Evolutionary conservation across 805 yeast genomes (phyloP), one percentile per base, ranked within the genome.

Genomic region (Kurtzmaniella cleridarum): DNA sequence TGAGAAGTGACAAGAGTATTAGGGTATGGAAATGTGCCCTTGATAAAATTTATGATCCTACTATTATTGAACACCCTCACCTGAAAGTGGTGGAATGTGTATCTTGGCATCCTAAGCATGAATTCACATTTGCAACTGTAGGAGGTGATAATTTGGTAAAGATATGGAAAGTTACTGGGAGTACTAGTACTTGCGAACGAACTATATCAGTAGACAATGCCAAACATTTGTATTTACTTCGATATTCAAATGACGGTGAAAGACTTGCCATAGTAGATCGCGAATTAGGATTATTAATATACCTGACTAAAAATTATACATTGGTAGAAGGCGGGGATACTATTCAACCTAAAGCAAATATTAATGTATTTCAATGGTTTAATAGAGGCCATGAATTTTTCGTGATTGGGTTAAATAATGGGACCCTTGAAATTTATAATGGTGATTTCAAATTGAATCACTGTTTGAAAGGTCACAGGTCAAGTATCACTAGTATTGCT

Each of bases 21-120:
- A 54, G 74, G 38, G 48, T 72, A 12, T 70, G 75, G 69, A 57
- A 53, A 42, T 55, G 57, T 33, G 31, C 23, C 27, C 47, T 50
- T 18, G 62, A 55, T 24, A 45, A 52, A 15, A 38, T 65, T 18
- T 50, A 49, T 3, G 73, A 70, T 27, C 66, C 73, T 2, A 60
- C 63, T 2, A 50, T 51, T 10, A 62, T 77, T 15, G 71, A 64
- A 30, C 55, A 56, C 26, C 62, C 72, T 2, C 79, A 75, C 44
- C 42, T 46, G 3, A 55, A 55, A 34, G 48, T 65, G 1, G 71
- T 71, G 15, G 70, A 66, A 38, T 44, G 64, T 16, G 42, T 78
- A 7, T 47, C 68, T 2, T 78, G 81, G 81, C 60, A 71, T 34
- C 81, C 83, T 0, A 50, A 51, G 14, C 51, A 62, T 23, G 75